These are phyloP conservation scores for Seiridium unicorne DNA, from an alignment of 2,329 filamentous ascomycete species.

Conservation along the genomic window DNA sequence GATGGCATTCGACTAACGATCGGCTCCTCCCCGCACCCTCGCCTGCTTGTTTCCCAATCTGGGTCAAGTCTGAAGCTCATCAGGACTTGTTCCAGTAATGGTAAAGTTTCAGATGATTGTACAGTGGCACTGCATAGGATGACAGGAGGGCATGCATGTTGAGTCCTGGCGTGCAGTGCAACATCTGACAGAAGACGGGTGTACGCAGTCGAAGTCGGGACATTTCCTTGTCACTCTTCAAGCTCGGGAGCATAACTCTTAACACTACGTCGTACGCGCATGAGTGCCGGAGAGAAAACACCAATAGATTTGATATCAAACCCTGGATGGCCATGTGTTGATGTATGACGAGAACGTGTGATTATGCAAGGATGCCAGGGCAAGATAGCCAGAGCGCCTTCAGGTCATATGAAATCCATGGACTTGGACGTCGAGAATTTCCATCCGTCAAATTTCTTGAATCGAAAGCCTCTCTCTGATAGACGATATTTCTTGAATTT, in stretches of 20 bases:
- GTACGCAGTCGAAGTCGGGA: conserved; percentile 35
- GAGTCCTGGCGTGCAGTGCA: conserved; percentile 17
- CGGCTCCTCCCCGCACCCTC: conserved; percentile 18
- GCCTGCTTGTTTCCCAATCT: conserved; percentile 16
- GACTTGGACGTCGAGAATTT: no score
- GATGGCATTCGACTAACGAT: conserved; percentile 21
- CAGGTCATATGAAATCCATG: no score
- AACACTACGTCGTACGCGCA: conserved; percentile 25
- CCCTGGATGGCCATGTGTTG: conserved; percentile 27
- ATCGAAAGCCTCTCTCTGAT: no score
- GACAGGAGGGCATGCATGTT: conserved; percentile 23
- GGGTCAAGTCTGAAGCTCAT: conserved; percentile 18
- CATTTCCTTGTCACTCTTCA: conserved; percentile 25
- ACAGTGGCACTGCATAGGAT: conserved; percentile 30
- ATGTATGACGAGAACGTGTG: conserved; percentile 22
- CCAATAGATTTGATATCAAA: conserved; percentile 18
- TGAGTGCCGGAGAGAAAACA: conserved; percentile 26
- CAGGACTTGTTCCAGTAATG: conserved; percentile 17
- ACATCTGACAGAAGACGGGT: conserved; percentile 28
- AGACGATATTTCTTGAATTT: no score
- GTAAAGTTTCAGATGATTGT: conserved; percentile 30
- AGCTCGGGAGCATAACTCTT: conserved; percentile 23
- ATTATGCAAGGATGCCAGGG: not conserved
- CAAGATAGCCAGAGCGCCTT: not conserved
- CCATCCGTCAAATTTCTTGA: no score